Percentiles rank a stretch among this genome's conserved stretches.
Conservation (phyloP, 176 grass and related monocot genomes). For the Aegilops umbellulata region DNA sequence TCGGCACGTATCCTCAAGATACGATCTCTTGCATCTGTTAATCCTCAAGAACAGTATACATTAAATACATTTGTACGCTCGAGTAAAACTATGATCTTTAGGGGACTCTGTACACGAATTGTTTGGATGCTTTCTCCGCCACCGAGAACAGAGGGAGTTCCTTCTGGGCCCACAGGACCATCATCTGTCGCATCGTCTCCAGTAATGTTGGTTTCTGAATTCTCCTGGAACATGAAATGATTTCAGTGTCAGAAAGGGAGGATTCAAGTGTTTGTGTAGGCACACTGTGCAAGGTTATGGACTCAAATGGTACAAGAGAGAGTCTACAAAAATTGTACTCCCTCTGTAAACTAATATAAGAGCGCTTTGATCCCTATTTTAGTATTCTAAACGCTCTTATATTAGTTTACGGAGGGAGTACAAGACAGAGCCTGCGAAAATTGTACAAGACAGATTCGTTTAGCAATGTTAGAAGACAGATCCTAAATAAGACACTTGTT, state of each 20-base stretch:
- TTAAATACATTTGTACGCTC: no score
- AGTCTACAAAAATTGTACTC: no score
- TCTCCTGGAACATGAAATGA: conserved; percentile 36
- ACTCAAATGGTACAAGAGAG: neutral
- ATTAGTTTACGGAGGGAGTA: no score
- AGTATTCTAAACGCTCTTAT: no score
- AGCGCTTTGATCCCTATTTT: no score
- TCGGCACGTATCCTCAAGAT: conserved; percentile 73
- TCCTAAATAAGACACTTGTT: neutral
- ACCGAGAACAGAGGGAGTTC: conserved; percentile 47
- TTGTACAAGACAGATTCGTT: no score
- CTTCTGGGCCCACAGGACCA: conserved; percentile 33
- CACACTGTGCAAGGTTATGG: neutral
- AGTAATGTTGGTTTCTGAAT: conserved; percentile 46
- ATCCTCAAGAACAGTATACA: no score
- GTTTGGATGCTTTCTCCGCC: conserved; percentile 41
- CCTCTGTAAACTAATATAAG: no score
- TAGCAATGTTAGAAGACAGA: neutral
- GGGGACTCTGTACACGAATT: no score
- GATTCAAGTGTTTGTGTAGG: neutral
- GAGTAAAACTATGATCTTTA: no score
- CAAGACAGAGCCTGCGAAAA: no score
- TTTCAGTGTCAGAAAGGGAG: conserved; percentile 1
- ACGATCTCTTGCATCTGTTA: conserved; percentile 53
- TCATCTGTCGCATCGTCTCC: conserved; percentile 40